Evolutionary conservation across 164 flowering plant species (phyloP), one percentile per base, ranked within the genome.

Genomic region (Liriodendron chinense): DNA sequence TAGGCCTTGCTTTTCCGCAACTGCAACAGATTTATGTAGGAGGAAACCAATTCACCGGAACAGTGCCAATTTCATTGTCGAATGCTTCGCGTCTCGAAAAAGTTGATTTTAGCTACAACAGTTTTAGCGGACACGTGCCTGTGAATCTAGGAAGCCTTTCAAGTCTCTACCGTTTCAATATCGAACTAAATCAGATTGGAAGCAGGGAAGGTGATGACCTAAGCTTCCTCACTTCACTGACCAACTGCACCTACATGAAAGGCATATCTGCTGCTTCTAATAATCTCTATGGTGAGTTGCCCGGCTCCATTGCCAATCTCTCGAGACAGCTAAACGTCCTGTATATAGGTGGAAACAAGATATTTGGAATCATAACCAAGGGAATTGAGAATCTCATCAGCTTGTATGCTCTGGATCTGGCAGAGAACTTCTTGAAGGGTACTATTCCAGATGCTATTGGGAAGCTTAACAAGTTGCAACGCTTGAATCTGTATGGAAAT

Each of bases 271-370:
- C 87, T 4, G 85, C 75, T 56, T 76, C 64, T 12, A 89, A 89
- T 77, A 71, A 14, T 65, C 26, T 89, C 3, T 80, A 74, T 25
- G 93, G 93, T 13, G 72, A 25, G 0, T 70, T 89, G 53, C 89
- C 90, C 1, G 77, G 77, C 7, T 83, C 91, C 18, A 74, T 86
- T 5, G 87, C 86, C 18, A 85, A 88, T 75, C 86, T 89, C n/a
- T 87, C 91, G 2, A 81, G 65, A 6, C 43, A 0, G 14, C 81
- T 85, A 13, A 9, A 23, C 9, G 20, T 62, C 0, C 43, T 86
- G 2, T 76, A 74, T 74, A 66, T 88, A 81, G 89, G 83, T 23
- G 70, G 47, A 14, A 88, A 87, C 26, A 21, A 59, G 7, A 76
- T 88, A 4, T 68, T 47, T 13, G 91, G 92, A 0, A 61, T 66